Evolutionary conservation across 129 eudicot genomes (phyloP).

Genomic region (Sambucus nigra): DNA sequence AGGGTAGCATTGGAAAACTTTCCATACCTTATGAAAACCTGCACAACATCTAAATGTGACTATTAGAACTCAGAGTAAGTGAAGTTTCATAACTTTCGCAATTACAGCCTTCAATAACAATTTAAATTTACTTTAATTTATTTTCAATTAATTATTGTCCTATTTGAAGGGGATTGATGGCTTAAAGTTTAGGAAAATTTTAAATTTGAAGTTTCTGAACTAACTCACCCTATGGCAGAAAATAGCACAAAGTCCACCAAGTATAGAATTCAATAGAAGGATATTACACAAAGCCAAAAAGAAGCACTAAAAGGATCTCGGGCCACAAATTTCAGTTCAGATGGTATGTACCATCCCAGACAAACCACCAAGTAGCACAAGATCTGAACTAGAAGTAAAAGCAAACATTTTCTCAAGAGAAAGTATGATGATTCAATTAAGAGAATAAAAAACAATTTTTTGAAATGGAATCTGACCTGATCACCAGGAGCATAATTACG

Average conservation of each 20-base stretch:
- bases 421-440: neutral
- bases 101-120: neutral
- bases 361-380: neutral
- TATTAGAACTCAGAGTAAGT: neutral
- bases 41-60: constrained; percentile 15
- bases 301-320: neutral
- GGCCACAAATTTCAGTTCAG: neutral
- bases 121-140: too few species aligned
- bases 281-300: neutral
- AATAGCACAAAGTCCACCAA: neutral
- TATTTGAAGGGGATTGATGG: neutral
- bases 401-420: neutral
- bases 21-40: constrained; percentile 78
- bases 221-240: neutral
- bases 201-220: neutral
- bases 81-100: neutral
- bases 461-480: constrained; percentile 32
- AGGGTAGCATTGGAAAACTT: constrained; percentile 70
- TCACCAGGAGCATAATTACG: constrained; percentile 68
- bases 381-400: neutral
- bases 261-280: too few species aligned
- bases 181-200: neutral
- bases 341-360: neutral
- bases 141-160: too few species aligned
- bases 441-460: neutral